Base-by-base conservation (phyloP, 176 grass and related monocot species). In the Pontederia paniculata region DNA sequence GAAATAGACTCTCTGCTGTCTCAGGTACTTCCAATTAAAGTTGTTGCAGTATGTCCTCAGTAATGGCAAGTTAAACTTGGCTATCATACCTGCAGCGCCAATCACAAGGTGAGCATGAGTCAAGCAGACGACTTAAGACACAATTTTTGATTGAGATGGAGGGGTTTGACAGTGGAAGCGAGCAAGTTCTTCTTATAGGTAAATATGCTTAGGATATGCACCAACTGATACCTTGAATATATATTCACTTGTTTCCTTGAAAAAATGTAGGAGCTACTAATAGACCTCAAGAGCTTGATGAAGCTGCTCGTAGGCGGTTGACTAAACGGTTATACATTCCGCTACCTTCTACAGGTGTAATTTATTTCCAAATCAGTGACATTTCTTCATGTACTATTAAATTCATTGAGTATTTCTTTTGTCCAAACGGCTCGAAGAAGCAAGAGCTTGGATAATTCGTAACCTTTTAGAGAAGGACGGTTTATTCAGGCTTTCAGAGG, bases 111-210 rank as follows among this genome's bases (percentile, higher is more conserved):
- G 91, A 96, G 49, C 91, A 96, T 78, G 91, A 96, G 76, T 96
- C 91, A 75, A 96, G 91, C 68, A 86, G 91, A 76, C 89, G 91
- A 61, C 63, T 96, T 55, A 96, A 96, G 75, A 96, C 91, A 60
- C 91, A 96, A 68, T 96, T 96, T 81, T 77, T 96, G 56, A 96
- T 96, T 60, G 91, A 96, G 65, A 96, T 89, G 91, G 91, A 96
- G 70, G 91, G 91, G 57, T 96, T 96, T 57, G 82, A 96, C 70
- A 76, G 63, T 63, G 91, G 76, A 77, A 87, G 78, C 61, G 91
- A 89, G 44, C 91, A 96, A 81, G 78, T 96, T 58, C 73, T 96
- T 71, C 85, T 96, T 64, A 86, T 96, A 73, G 91, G 91, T 96
- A 95, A 55, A 21, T 56, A 49, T 18, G 8, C 42, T 13, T 62